Evolutionary conservation across 2,329 filamentous ascomycete genomes (phyloP), one percentile per base, ranked within the genome.

Genomic region (Pestalotiopsis sp.): DNA sequence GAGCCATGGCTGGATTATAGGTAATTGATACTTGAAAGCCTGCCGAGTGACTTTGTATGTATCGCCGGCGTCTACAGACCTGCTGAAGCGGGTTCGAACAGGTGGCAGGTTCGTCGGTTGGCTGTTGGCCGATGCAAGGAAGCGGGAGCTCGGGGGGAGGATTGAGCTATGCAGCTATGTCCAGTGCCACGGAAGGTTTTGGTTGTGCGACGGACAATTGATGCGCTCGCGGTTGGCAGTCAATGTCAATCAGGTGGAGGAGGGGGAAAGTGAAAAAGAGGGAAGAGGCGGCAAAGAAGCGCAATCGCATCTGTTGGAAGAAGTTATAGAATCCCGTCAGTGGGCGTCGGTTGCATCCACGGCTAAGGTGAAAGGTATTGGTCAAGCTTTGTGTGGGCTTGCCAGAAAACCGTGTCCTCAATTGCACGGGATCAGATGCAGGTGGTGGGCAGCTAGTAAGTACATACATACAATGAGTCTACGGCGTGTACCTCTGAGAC

Each of bases 1-100:
- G 81, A 71, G 82, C 81, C 82, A 84, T 84, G 68, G 70, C 69
- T 65, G 52, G 58, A 20, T 66, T n/a, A 9, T 36, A 14, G 49
- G n/a, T 38, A 25, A 60, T 57, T 64, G 71, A 36, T 62, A n/a
- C 4, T n/a, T 52, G 41, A 52, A n/a, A 52, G 45, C 20, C 45
- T 23, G 20, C 45, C 20, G 17, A 20, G 45, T 52, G 45, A 52
- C 45, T 20, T 36, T 52, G 45, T 61, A 64, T 64, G 20, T 58
- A 64, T 69, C 59, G 68, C 45, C 71, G 70, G 73, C 73, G 36
- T 13, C 45, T 7, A 62, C 59, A 73, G 72, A 70, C 71, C 70
- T 73, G 74, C 72, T 73, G 72, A 71, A 66, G 45, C 45, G 45
- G 45, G 17, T 52, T 52, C 45, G 45, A 52, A 52, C 45, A 52